Percentiles rank a stretch among this genome's conserved stretches.
phyloP scores from a whole-genome alignment of 768 basidiomycete genomes.

The Pleurotus djamor region DNA sequence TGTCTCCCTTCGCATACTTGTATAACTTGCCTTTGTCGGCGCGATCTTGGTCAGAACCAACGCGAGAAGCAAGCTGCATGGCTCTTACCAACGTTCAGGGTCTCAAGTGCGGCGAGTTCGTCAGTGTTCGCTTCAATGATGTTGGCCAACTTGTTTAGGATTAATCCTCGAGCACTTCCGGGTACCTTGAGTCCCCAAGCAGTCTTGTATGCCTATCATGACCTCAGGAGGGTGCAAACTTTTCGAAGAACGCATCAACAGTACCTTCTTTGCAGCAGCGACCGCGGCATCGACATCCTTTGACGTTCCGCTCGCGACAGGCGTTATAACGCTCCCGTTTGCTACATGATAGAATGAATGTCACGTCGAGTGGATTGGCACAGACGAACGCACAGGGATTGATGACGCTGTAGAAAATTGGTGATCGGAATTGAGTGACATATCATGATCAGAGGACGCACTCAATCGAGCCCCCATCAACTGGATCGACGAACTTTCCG shows the following conservation, averaged over 20 bases:
- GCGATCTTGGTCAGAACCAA: neutral
- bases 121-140: constrained; percentile 48
- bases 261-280: constrained; percentile 47
- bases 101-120: constrained; percentile 48
- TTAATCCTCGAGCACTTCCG: constrained; percentile 31
- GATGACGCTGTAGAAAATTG: constrained; percentile 35
- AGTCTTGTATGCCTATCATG: constrained; percentile 25
- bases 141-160: constrained; percentile 48
- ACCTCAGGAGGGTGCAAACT: neutral
- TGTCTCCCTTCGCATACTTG: constrained; percentile 20
- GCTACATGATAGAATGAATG: constrained; percentile 27
- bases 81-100: constrained; percentile 38
- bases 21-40: constrained; percentile 23
- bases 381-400: constrained; percentile 31
- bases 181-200: constrained; percentile 49
- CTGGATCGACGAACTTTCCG: constrained; percentile 53
- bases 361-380: neutral
- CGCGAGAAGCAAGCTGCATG: neutral
- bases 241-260: neutral
- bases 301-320: constrained; percentile 50
- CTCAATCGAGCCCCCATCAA: constrained; percentile 53
- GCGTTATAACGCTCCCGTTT: constrained; percentile 57
- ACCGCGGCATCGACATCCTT: constrained; percentile 72
- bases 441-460: constrained; percentile 24
- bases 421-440: neutral